Percentiles rank a stretch among this genome's conserved stretches.
Evolutionary conservation across 306 rosid genomes (phyloP).

Genomic region (Inga oerstediana): DNA sequence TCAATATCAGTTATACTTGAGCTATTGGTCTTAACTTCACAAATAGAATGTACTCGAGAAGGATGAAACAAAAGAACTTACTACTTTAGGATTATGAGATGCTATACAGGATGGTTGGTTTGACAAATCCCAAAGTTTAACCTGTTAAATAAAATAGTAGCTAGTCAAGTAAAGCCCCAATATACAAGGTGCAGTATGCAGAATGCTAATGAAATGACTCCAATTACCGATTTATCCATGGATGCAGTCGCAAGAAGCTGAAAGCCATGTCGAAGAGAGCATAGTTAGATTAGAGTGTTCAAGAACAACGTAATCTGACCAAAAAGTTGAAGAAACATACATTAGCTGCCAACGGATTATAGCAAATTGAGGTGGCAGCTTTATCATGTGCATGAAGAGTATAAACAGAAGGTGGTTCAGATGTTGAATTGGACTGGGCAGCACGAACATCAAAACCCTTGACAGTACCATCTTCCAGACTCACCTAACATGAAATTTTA

Average conservation of each 20-base stretch:
- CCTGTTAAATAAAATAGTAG: constrained; percentile 48
- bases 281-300: constrained; percentile 35
- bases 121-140: constrained; percentile 93
- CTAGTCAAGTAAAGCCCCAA: constrained; percentile 27
- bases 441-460: constrained; percentile 84
- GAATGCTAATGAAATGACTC: constrained; percentile 7
- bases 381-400: constrained; percentile 96
- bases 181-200: background rate
- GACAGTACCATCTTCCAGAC: constrained; percentile 88
- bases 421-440: constrained; percentile 54
- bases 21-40: background rate
- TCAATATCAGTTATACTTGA: background rate
- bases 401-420: constrained; percentile 63
- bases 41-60: background rate
- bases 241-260: constrained; percentile 97
- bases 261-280: constrained; percentile 16
- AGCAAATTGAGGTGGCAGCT: constrained; percentile 75
- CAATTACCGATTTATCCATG: constrained; percentile 74
- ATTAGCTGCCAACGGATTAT: constrained; percentile 71
- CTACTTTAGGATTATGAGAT: constrained; percentile 60
- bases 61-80: constrained; percentile 36
- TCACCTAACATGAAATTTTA: constrained; percentile 59
- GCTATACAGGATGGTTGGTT: constrained; percentile 81
- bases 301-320: constrained; percentile 19
- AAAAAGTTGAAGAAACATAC: constrained; percentile 45